Evolutionary conservation across 2,329 filamentous ascomycete genomes (phyloP).

Genomic region (Pseudogymnoascus sp.): DNA sequence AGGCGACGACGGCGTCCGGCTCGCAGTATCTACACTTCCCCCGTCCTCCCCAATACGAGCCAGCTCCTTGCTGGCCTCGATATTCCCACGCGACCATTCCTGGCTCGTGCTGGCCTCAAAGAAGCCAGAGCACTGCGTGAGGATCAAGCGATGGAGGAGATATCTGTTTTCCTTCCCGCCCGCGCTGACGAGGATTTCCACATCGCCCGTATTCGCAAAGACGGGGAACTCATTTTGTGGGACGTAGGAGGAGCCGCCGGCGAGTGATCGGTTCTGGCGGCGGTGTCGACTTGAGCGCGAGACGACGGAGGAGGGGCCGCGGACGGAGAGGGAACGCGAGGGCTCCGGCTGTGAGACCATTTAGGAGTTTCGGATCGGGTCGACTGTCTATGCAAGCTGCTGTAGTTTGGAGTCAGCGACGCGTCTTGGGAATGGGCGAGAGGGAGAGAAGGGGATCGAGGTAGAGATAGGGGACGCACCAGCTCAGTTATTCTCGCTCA

Average conservation of each 20-base stretch:
- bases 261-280: conserved; percentile 73
- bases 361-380: conserved; percentile 8
- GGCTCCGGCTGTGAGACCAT: conserved; percentile 57
- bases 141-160: conserved; percentile 75
- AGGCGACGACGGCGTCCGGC: conserved; percentile 15
- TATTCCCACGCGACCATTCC: conserved; percentile 53
- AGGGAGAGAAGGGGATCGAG: neutral
- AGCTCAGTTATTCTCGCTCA: conserved; percentile 3
- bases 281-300: conserved; percentile 53
- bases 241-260: conserved; percentile 58
- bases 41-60: conserved; percentile 41
- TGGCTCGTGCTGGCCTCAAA: conserved; percentile 80
- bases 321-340: conserved; percentile 45
- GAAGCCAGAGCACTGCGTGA: conserved; percentile 86
- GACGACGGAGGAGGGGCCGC: conserved; percentile 53
- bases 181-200: conserved; percentile 73
- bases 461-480: neutral
- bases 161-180: conserved; percentile 71
- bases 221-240: conserved; percentile 87
- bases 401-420: conserved; percentile 18
- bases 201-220: conserved; percentile 83
- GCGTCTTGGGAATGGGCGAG: neutral
- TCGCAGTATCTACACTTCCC: conserved; percentile 29
- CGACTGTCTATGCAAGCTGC: conserved; percentile 22
- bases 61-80: conserved; percentile 31